phyloP scores from a whole-genome alignment of 257 asterid species.

The Voacanga thouarsii region DNA sequence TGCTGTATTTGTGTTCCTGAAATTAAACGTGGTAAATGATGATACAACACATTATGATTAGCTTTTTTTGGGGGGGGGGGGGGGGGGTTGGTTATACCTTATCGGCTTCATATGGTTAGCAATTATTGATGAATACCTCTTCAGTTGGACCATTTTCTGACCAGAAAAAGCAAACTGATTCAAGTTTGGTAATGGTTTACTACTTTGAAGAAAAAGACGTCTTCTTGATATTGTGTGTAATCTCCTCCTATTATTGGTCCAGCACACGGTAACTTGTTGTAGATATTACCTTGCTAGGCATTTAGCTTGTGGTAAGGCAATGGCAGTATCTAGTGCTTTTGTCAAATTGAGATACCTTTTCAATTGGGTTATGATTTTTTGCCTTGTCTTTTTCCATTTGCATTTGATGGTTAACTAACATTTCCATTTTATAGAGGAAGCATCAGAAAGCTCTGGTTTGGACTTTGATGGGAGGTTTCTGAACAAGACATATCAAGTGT shows the following conservation, averaged over 20 bases:
- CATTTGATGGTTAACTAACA: conserved; percentile 7
- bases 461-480: conserved; percentile 54
- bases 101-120: not conserved
- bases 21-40: not conserved
- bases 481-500: conserved; percentile 40
- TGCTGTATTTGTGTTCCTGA: not conserved
- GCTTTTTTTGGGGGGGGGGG: no score
- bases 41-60: not conserved
- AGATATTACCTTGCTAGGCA: not conserved
- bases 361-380: not conserved
- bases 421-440: conserved; percentile 55
- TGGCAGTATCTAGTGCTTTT: not conserved
- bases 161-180: not conserved
- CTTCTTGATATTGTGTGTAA: not conserved
- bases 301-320: not conserved
- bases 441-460: conserved; percentile 48
- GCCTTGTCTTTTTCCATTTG: not conserved
- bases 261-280: not conserved
- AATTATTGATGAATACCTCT: not conserved
- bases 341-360: not conserved
- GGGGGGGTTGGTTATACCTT: not conserved
- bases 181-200: not conserved
- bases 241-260: not conserved
- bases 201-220: not conserved
- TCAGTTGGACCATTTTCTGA: not conserved